Percentiles rank a stretch among this genome's conserved stretches.
These are phyloP conservation scores for Cubamyces lactineus DNA, from an alignment of 768 basidiomycete species.

Conservation along the genomic window DNA sequence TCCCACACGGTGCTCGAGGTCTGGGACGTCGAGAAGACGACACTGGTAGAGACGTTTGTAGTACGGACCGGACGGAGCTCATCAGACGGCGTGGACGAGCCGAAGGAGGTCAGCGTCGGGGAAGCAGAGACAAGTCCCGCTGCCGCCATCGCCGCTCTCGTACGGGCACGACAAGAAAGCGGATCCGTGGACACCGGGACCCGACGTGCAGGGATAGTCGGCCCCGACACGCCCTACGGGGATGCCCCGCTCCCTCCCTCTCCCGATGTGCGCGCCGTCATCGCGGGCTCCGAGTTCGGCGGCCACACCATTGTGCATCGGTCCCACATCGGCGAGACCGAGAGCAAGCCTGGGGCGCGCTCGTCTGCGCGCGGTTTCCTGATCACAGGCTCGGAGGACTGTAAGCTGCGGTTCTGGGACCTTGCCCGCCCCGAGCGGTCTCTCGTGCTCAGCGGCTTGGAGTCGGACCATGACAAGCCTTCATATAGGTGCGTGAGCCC, in stretches of 20 bases:
- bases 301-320: conserved; percentile 54
- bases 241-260: conserved; percentile 50
- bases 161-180: conserved; percentile 63
- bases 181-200: conserved; percentile 20
- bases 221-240: conserved; percentile 30
- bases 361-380: conserved; percentile 66
- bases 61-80: conserved; percentile 51
- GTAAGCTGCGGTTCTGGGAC: conserved; percentile 88
- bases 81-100: conserved; percentile 55
- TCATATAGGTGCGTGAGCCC: conserved; percentile 63
- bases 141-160: conserved; percentile 76
- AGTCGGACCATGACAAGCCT: conserved; percentile 75
- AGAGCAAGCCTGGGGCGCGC: conserved; percentile 41
- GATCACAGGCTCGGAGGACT: conserved; percentile 89
- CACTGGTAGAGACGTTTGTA: conserved; percentile 79
- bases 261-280: conserved; percentile 69
- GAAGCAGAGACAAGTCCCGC: conserved; percentile 69
- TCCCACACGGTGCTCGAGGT: conserved; percentile 70
- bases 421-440: conserved; percentile 73
- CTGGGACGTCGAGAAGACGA: conserved; percentile 88
- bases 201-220: conserved; percentile 21
- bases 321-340: conserved; percentile 26
- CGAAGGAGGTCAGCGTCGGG: conserved; percentile 51
- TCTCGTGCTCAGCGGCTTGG: conserved; percentile 76
- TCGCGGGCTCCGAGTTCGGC: conserved; percentile 78